Conservation (phyloP, 495 filamentous ascomycete species). For the Xylaria bambusicola region DNA sequence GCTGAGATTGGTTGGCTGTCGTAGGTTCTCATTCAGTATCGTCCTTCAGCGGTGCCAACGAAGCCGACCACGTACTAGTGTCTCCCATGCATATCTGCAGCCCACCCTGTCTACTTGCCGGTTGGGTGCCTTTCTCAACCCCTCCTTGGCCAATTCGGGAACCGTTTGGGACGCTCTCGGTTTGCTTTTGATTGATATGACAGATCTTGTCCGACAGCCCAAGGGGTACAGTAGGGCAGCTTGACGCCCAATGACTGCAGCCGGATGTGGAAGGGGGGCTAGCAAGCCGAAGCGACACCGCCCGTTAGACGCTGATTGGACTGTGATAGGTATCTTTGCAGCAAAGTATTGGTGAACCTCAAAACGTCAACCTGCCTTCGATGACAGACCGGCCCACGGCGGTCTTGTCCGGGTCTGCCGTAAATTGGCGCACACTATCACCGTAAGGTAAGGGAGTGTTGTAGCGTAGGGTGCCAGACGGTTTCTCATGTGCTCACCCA, state of each 20-base stretch:
- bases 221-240: constrained; percentile 3
- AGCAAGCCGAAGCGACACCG: not conserved
- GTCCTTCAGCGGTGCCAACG: constrained; percentile 16
- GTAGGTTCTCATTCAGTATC: not conserved
- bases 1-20: constrained; percentile 17
- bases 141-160: constrained; percentile 19
- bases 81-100: constrained; percentile 14
- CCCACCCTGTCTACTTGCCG: constrained; percentile 10
- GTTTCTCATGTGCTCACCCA: not conserved
- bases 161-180: not conserved
- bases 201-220: constrained; percentile 6
- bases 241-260: constrained; percentile 19
- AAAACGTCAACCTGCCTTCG: constrained; percentile 5
- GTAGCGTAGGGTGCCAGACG: not conserved
- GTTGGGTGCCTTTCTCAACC: constrained; percentile 15
- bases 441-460: not conserved
- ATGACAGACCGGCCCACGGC: constrained; percentile 7
- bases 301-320: constrained; percentile 14
- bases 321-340: constrained; percentile 10
- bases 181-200: constrained; percentile 9
- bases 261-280: constrained; percentile 9
- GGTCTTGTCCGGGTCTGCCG: constrained; percentile 3
- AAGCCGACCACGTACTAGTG: constrained; percentile 17
- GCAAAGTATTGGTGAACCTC: not conserved
- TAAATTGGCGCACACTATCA: constrained; percentile 15